Evolutionary conservation across 176 grass and related monocot species (phyloP).

Genomic region (Oryza rufipogon): DNA sequence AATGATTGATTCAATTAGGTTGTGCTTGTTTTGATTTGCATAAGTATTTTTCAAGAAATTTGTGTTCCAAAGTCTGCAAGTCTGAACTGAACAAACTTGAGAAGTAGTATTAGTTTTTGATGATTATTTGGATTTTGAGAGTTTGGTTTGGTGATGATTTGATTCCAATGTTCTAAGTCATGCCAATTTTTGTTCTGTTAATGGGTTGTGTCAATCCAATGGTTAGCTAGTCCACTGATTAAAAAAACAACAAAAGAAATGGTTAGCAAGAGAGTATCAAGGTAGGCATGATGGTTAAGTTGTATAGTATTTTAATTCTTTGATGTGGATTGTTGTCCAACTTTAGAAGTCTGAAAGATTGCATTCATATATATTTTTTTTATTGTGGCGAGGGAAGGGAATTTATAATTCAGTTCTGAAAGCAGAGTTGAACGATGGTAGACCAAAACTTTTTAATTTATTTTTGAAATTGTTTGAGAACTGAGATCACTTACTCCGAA

Average conservation of each 20-base stretch:
- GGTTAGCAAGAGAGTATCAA: conserved; percentile 10
- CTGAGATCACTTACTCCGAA: no score
- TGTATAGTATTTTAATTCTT: neutral
- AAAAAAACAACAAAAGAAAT: neutral
- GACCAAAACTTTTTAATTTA: neutral
- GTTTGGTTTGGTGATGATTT: neutral
- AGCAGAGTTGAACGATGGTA: neutral
- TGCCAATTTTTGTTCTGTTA: neutral
- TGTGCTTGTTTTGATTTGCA: neutral
- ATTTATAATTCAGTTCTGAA: neutral
- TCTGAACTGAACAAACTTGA: neutral
- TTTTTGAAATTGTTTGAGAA: neutral
- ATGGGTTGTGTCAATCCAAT: neutral
- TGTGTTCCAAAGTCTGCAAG: no score
- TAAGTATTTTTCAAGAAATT: neutral
- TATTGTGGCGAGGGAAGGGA: neutral
- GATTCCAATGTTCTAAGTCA: neutral
- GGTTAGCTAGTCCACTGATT: neutral
- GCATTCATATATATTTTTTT: neutral
- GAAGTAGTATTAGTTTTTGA: neutral
- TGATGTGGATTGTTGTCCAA: conserved; percentile 52
- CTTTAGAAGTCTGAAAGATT: conserved; percentile 19
- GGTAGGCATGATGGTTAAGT: neutral
- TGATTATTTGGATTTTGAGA: neutral
- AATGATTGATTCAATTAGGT: neutral